Evolutionary conservation across 768 basidiomycete species (phyloP).

Genomic region (Dioszegia crocea): DNA sequence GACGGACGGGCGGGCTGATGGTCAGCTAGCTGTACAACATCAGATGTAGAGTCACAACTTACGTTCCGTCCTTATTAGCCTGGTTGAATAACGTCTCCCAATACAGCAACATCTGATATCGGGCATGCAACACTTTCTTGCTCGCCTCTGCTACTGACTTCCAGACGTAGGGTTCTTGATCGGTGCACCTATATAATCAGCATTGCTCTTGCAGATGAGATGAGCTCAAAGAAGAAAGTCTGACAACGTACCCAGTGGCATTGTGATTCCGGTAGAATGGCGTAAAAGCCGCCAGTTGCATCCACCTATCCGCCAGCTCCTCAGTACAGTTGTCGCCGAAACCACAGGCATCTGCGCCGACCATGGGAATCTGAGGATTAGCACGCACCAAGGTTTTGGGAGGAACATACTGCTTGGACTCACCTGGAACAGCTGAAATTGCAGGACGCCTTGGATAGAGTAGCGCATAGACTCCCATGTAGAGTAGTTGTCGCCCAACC

Average conservation of each 20-base stretch:
- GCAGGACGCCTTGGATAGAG: conserved; percentile 69
- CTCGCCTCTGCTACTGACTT: conserved; percentile 72
- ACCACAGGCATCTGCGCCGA: conserved; percentile 73
- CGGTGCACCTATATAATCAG: conserved; percentile 39
- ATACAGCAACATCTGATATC: conserved; percentile 71
- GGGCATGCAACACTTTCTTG: conserved; percentile 64
- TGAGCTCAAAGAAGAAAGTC: background rate
- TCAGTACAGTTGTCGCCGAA: conserved; percentile 70
- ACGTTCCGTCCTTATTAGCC: conserved; percentile 30
- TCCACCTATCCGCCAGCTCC: conserved; percentile 79
- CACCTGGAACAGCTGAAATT: conserved; percentile 78
- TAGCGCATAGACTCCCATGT: conserved; percentile 68
- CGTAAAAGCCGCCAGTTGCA: conserved; percentile 75
- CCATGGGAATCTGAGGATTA: conserved; percentile 58
- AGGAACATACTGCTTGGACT: background rate
- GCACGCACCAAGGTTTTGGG: background rate
- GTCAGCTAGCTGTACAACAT: background rate
- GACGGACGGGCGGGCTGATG: conserved; percentile 63
- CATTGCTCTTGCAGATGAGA: background rate
- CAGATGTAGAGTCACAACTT: conserved; percentile 4
- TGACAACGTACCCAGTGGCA: conserved; percentile 20
- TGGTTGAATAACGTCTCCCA: conserved; percentile 54
- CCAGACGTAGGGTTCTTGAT: conserved; percentile 80
- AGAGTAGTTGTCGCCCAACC: conserved; percentile 70
- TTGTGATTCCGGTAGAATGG: conserved; percentile 78